A percentile compares a stretch with the other conserved stretches of the same genome.
Evolutionary conservation across 257 asterid species (phyloP).

Genomic region (Ballota nigra): DNA sequence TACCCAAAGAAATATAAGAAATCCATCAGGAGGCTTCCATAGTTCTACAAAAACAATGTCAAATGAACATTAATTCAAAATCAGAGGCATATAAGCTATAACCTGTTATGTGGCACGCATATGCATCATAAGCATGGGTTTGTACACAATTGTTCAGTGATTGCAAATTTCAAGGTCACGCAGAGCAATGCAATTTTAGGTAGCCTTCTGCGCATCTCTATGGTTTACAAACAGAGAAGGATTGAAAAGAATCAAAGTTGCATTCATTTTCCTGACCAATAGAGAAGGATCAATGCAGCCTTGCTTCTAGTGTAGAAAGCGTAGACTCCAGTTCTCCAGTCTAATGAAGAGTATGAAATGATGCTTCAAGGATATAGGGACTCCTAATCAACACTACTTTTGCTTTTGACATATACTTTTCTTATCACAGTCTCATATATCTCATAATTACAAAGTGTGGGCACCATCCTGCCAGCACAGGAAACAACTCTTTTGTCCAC

Average conservation of each 20-base stretch:
- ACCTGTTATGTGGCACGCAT: constrained; percentile 12
- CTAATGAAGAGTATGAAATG: background rate
- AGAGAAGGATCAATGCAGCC: constrained; percentile 4
- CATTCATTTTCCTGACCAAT: background rate
- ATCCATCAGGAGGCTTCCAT: constrained; percentile 97
- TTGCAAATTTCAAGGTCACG: background rate
- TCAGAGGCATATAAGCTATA: background rate
- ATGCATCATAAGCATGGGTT: background rate
- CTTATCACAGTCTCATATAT: constrained; percentile 16
- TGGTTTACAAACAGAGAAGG: constrained; percentile 12
- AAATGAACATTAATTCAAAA: constrained; percentile 8
- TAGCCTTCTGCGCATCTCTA: background rate
- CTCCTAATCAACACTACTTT: background rate
- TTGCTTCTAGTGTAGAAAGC: constrained; percentile 3
- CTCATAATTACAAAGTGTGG: background rate
- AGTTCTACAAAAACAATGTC: constrained; percentile 51
- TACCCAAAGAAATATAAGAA: constrained; percentile 98
- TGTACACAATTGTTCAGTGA: background rate
- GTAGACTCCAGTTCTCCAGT: background rate
- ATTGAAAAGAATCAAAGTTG: background rate
- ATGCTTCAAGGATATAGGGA: constrained; percentile 10
- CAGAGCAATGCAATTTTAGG: background rate
- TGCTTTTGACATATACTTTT: constrained; percentile 5
- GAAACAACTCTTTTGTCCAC: constrained; percentile 6
- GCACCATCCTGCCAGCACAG: constrained; percentile 15